phyloP scores from a whole-genome alignment of 148 eudicot genomes.

The Pharnaceum exiguum region DNA sequence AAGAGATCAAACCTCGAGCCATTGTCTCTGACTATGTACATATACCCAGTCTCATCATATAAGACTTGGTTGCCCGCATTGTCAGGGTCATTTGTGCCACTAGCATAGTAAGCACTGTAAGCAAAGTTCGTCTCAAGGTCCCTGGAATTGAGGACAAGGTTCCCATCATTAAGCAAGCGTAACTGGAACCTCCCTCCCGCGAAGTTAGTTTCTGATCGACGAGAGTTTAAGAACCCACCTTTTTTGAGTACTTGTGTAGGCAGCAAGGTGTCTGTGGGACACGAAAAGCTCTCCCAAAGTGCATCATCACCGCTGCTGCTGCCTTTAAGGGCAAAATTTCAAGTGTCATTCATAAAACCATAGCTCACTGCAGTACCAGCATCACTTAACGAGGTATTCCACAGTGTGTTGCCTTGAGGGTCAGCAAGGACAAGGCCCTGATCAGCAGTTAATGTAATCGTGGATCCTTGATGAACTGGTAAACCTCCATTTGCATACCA shows the following conservation, averaged over 20 bases:
- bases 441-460: slow-evolving; percentile 18
- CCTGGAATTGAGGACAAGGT: slow-evolving; percentile 13
- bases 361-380: not conserved
- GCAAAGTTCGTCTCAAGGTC: not conserved
- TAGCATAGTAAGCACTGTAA: slow-evolving; percentile 5
- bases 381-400: slow-evolving; percentile 1
- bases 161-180: slow-evolving; percentile 11
- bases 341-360: slow-evolving; percentile 36
- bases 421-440: slow-evolving; percentile 37
- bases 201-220: slow-evolving; percentile 26
- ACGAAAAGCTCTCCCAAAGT: slow-evolving; percentile 39
- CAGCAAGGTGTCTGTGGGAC: slow-evolving; percentile 46
- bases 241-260: slow-evolving; percentile 34
- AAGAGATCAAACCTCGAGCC: slow-evolving; percentile 14
- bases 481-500: slow-evolving; percentile 33
- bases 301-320: not conserved
- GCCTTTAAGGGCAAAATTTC: slow-evolving; percentile 29
- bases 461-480: slow-evolving; percentile 26
- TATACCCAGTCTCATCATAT: slow-evolving; percentile 26
- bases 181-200: slow-evolving; percentile 40
- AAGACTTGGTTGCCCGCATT: slow-evolving; percentile 15
- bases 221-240: slow-evolving; percentile 17
- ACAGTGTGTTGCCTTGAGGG: slow-evolving; percentile 23
- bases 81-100: not conserved
- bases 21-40: slow-evolving; percentile 26